A percentile compares a stretch with the other conserved stretches of the same genome.
Evolutionary conservation across 805 yeast genomes (phyloP).

Genomic region (Saturnispora dispora): DNA sequence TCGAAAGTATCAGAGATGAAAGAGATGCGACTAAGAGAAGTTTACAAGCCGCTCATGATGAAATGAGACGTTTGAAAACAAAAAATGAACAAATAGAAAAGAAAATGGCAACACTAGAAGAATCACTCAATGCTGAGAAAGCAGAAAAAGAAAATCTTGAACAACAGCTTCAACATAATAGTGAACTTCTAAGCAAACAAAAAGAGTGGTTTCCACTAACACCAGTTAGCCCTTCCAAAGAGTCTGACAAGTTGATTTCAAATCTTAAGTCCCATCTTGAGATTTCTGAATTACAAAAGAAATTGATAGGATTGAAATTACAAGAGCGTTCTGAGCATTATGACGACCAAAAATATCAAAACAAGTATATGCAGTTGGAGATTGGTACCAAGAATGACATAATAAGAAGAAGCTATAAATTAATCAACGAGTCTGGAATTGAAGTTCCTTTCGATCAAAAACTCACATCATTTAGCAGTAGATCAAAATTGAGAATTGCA

Average conservation of each 20-base stretch:
- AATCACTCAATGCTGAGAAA: not conserved
- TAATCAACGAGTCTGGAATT: slow-evolving; percentile 19
- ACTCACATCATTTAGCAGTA: slow-evolving; percentile 1
- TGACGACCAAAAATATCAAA: slow-evolving; percentile 29
- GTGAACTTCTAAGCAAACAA: slow-evolving; percentile 14
- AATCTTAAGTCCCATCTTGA: slow-evolving; percentile 10
- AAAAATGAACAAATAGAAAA: slow-evolving; percentile 4
- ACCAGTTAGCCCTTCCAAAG: slow-evolving; percentile 19
- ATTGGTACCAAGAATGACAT: slow-evolving; percentile 15
- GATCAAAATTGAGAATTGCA: slow-evolving; percentile 14
- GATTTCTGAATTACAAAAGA: slow-evolving; percentile 33
- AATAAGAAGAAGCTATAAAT: slow-evolving; percentile 8
- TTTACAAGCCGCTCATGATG: not conserved
- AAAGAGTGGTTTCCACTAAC: slow-evolving; percentile 18
- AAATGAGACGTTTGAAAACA: not conserved
- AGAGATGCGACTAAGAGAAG: not conserved
- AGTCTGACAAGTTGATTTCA: not conserved
- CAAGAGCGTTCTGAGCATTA: slow-evolving; percentile 33
- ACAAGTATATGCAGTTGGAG: slow-evolving; percentile 24
- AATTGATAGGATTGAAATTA: slow-evolving; percentile 38
- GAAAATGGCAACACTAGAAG: slow-evolving; percentile 2
- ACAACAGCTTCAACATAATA: slow-evolving; percentile 4
- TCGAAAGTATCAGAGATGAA: slow-evolving; percentile 11
- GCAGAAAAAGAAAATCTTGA: slow-evolving; percentile 3
- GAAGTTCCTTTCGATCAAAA: not conserved